Conservation (phyloP, 2,329 filamentous ascomycete genomes). For the Penicillium janthinellum region DNA sequence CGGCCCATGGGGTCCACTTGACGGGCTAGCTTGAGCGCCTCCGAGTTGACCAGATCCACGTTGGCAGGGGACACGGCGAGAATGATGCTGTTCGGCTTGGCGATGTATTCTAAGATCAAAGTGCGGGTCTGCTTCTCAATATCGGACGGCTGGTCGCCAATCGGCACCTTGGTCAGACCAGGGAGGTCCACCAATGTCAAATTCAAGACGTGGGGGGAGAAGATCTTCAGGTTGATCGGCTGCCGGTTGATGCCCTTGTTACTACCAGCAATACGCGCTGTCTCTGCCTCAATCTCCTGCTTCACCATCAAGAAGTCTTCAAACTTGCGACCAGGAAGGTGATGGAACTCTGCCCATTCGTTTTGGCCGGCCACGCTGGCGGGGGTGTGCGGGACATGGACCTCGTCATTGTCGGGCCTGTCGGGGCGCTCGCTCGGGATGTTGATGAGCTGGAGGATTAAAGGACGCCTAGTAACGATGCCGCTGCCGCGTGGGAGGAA, state of each 20-base stretch:
- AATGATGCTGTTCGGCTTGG: slow-evolving; percentile 97
- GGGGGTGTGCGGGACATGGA: slow-evolving; percentile 73
- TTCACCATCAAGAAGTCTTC: slow-evolving; percentile 92
- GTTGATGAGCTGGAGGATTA: slow-evolving; percentile 98
- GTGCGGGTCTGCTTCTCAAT: slow-evolving; percentile 98
- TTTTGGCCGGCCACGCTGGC: slow-evolving; percentile 68
- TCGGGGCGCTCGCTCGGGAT: slow-evolving; percentile 75
- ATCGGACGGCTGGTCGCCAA: slow-evolving; percentile 94
- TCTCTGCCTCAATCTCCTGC: slow-evolving; percentile 96
- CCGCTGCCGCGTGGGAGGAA: slow-evolving; percentile 95
- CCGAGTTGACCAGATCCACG: slow-evolving; percentile 97
- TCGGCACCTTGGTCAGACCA: slow-evolving; percentile 95
- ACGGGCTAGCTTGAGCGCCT: slow-evolving; percentile 91
- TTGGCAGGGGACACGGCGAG: slow-evolving; percentile 96
- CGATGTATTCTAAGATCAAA: slow-evolving; percentile 96
- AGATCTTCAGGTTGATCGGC: slow-evolving; percentile 98
- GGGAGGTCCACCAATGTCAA: slow-evolving; percentile 94
- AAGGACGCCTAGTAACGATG: slow-evolving; percentile 89
- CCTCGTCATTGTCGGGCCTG: slow-evolving; percentile 64
- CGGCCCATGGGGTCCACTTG: slow-evolving; percentile 95
- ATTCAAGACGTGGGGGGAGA: slow-evolving; percentile 94
- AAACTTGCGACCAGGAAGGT: slow-evolving; percentile 85
- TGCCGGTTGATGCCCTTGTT: slow-evolving; percentile 99
- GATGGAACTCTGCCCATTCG: slow-evolving; percentile 95
- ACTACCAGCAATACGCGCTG: slow-evolving; percentile 86